These are phyloP conservation scores for Exophiala viscosa DNA, from an alignment of 2,329 filamentous ascomycete species.

Conservation along the genomic window DNA sequence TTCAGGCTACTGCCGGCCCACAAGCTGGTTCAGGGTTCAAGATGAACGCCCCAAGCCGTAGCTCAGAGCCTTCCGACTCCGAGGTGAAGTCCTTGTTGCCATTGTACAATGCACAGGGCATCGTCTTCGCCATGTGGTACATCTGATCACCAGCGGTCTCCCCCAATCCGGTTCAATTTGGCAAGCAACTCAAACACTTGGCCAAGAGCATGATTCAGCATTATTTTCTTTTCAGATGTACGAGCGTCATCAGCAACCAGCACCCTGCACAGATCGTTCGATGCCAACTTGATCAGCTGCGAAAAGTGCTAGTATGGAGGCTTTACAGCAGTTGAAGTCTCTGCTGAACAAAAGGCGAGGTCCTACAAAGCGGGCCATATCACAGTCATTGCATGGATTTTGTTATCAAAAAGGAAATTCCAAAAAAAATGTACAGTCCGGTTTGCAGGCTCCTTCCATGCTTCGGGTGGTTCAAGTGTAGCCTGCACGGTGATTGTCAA, in stretches of 20 bases:
- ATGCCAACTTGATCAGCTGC: not conserved
- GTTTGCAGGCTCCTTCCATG: conserved; percentile 18
- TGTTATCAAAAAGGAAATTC: conserved; percentile 12
- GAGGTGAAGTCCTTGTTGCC: conserved; percentile 35
- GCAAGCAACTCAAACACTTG: not conserved
- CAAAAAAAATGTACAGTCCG: conserved; percentile 25
- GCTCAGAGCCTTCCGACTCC: conserved; percentile 29
- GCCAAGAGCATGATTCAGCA: not conserved
- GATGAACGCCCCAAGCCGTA: conserved; percentile 28
- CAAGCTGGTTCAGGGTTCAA: conserved; percentile 39
- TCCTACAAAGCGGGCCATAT: conserved; percentile 23
- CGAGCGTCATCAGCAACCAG: not conserved
- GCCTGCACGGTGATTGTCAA: conserved; percentile 19
- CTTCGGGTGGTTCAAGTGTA: conserved; percentile 22
- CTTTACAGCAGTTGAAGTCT: conserved; percentile 28
- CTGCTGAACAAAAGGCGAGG: conserved; percentile 29
- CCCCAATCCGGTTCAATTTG: not conserved
- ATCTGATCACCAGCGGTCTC: conserved; percentile 27
- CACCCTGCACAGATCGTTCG: not conserved
- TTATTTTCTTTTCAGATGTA: not conserved
- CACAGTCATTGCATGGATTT: conserved; percentile 4
- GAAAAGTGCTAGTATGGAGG: not conserved
- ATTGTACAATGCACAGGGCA: conserved; percentile 29
- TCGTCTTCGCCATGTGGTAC: conserved; percentile 40
- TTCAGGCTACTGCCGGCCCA: conserved; percentile 38